Percentiles rank a stretch among this genome's conserved stretches.
These are phyloP conservation scores for Suhomyces panamericanus DNA, from an alignment of 1,139 yeast genomes.

Conservation along the genomic window DNA sequence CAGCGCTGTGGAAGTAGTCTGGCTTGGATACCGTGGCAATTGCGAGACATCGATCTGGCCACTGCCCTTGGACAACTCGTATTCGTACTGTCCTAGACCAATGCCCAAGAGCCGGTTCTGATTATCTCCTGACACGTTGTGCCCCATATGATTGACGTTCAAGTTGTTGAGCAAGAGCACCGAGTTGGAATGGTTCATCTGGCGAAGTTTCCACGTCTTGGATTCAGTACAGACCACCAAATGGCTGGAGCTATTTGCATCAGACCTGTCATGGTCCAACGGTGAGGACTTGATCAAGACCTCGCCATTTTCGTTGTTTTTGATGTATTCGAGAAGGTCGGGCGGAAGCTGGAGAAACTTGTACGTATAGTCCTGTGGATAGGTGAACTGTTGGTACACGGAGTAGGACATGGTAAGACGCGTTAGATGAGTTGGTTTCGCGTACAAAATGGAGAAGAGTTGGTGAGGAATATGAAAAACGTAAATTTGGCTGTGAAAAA, in stretches of 20 bases:
- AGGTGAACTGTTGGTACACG: constrained; percentile 30
- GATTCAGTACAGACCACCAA: constrained; percentile 63
- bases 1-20: constrained; percentile 13
- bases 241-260: constrained; percentile 31
- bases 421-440: too few relatives aligned
- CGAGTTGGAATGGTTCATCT: constrained; percentile 85
- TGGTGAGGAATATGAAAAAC: neutral
- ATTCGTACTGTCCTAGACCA: constrained; percentile 47
- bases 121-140: constrained; percentile 6
- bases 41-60: constrained; percentile 45
- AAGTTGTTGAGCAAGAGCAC: constrained; percentile 53
- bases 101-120: constrained; percentile 36
- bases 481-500: too few relatives aligned
- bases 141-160: constrained; percentile 18
- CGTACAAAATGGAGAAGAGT: too few relatives aligned
- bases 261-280: constrained; percentile 15
- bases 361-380: constrained; percentile 34
- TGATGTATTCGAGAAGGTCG: constrained; percentile 48
- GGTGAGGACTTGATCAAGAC: constrained; percentile 48
- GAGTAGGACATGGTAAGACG: constrained; percentile 12
- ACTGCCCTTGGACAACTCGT: constrained; percentile 45
- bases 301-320: constrained; percentile 24
- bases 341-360: constrained; percentile 62
- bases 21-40: constrained; percentile 2
- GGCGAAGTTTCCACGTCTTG: constrained; percentile 66